Base-by-base conservation (phyloP, 1,284 basidiomycete genomes). In the Cerrena zonata region DNA sequence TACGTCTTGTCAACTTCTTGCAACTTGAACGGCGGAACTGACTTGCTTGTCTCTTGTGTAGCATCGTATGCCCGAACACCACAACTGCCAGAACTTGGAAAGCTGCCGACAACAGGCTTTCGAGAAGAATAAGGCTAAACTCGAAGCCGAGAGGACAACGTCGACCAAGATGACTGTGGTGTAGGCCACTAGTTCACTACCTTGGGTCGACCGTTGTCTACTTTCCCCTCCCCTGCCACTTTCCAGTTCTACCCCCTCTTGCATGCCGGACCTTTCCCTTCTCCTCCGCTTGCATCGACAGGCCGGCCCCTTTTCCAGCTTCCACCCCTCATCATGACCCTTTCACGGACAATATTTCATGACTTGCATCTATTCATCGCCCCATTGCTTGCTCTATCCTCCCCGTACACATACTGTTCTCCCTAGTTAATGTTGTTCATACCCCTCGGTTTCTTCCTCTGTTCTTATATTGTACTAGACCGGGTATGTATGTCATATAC, bases 71-170 rank as follows among this genome's bases (percentile, higher is more conserved):
- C 89, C 89, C 7, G 89, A 91, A 64, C 86, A 87, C 60, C 89
- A 91, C 64, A 77, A 77, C 56, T 91, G 88, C 71, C 76, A 78
- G 58, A 84, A 89, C 55, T 71, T 92, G 53, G 84, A 87, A 65
- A 82, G 84, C 65, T 91, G 89, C 69, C 74, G 84, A 58, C 84
- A 89, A 66, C 84, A 89, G 66, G 89, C 90, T 12, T 91, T 91
- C 65, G 82, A 90, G 60, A 78, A 80, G 63, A 91, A 91, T 75
- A 91, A 91, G 79, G 77, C 74, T 50, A 89, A 89, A 73, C 73
- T 92, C 53, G 89, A 91, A 75, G 82, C 82, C 58, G 89, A 92
- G 70, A 80, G 85, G 68, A 91, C 89, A n/a, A 83, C 89, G 27
- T 83, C 84, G 34, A 74, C 83, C 62, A 91, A 91, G 82, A 84